Conservation (phyloP, 345 rosid species). For the Salix viminalis region DNA sequence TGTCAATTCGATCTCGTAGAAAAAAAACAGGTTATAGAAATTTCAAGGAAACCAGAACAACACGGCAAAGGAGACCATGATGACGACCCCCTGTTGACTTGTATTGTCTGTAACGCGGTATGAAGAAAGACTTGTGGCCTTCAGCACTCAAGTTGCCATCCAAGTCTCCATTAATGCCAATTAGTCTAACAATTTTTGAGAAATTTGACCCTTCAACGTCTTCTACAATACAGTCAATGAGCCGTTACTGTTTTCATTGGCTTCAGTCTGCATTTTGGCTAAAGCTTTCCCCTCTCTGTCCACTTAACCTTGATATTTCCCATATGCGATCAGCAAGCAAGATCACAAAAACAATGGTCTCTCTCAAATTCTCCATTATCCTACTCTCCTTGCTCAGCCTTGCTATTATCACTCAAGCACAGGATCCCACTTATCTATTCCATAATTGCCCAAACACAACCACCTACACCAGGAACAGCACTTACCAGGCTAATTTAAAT, state of each 20-base stretch:
- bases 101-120: not conserved
- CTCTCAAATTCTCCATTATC: not conserved
- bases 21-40: too few relatives aligned
- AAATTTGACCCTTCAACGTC: too few relatives aligned
- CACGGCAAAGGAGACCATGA: not conserved
- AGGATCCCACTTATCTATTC: not conserved
- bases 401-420: not conserved
- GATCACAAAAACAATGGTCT: not conserved
- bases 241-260: not conserved
- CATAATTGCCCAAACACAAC: not conserved
- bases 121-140: too few relatives aligned
- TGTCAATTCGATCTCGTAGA: too few relatives aligned
- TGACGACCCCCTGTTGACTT: not conserved
- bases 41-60: not conserved
- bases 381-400: not conserved
- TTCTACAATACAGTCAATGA: too few relatives aligned
- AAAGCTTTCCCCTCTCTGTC: not conserved
- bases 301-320: not conserved
- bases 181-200: too few relatives aligned
- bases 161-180: too few relatives aligned
- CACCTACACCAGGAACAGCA: not conserved
- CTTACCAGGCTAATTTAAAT: conserved; percentile 9
- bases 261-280: not conserved
- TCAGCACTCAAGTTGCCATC: too few relatives aligned
- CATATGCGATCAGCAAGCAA: not conserved